phyloP scores from a whole-genome alignment of 1,139 yeast genomes.

The Suhomyces anneliseae region DNA sequence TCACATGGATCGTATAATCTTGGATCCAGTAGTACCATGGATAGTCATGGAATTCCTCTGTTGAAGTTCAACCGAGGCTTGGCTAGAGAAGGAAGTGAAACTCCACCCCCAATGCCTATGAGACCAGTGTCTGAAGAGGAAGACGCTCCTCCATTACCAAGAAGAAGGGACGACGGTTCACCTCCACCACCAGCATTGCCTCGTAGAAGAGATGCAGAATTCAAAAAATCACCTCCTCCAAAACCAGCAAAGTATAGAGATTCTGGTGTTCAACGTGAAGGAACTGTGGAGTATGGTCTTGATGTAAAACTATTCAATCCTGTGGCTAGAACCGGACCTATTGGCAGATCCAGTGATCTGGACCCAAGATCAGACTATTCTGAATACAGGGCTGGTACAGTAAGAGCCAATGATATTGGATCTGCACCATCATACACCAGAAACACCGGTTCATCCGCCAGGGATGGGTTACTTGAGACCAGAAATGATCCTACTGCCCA shows the following conservation, averaged over 20 bases:
- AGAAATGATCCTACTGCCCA: neutral
- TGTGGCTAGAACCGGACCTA: constrained; percentile 12
- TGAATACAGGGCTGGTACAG: too few species aligned
- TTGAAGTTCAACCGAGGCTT: constrained; percentile 22
- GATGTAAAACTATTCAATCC: constrained; percentile 24
- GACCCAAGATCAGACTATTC: neutral
- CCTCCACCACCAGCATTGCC: constrained; percentile 16
- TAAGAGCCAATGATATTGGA: too few species aligned
- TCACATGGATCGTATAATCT: neutral
- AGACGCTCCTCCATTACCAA: constrained; percentile 17
- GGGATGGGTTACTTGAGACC: neutral
- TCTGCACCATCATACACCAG: too few species aligned
- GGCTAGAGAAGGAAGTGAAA: constrained; percentile 1
- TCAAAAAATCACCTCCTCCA: constrained; percentile 12
- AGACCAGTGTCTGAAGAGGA: constrained; percentile 13
- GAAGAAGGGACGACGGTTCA: constrained; percentile 12
- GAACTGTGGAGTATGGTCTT: constrained; percentile 6
- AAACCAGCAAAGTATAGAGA: constrained; percentile 11
- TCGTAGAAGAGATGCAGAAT: constrained; percentile 12
- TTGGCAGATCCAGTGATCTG: neutral
- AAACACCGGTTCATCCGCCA: neutral
- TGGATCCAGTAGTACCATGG: neutral
- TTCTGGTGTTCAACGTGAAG: neutral
- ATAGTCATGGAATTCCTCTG: constrained; percentile 12
- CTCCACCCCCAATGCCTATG: constrained; percentile 11